Conservation (phyloP, 2,329 filamentous ascomycete genomes). For the Calonectria leucothoes region DNA sequence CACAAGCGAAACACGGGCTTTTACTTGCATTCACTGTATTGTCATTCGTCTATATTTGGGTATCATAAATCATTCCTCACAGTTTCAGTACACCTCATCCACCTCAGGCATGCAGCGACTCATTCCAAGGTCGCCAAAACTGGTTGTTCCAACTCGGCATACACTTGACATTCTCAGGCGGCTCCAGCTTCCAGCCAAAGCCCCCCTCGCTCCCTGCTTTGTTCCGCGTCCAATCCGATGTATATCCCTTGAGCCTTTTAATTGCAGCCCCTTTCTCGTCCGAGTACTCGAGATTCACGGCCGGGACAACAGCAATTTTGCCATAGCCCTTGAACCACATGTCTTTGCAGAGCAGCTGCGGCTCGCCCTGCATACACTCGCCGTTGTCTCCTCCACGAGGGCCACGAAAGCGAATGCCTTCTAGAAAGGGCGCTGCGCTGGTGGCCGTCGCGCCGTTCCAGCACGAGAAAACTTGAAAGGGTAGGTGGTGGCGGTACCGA, state of each 20-base stretch:
- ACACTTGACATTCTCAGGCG: conserved; percentile 61
- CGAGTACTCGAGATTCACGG: conserved; percentile 66
- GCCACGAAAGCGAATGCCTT: conserved; percentile 58
- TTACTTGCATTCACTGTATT: neutral
- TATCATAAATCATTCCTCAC: neutral
- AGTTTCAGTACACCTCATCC: neutral
- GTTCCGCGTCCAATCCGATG: conserved; percentile 46
- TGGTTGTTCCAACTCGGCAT: conserved; percentile 57
- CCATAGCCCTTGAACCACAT: conserved; percentile 62
- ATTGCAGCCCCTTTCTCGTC: conserved; percentile 56
- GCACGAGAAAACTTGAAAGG: conserved; percentile 71
- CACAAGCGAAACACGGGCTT: neutral
- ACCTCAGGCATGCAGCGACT: conserved; percentile 19
- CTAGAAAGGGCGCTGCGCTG: conserved; percentile 58
- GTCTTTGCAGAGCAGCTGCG: conserved; percentile 68
- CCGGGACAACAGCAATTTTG: conserved; percentile 67
- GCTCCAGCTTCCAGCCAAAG: conserved; percentile 57
- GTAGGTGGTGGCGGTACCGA: conserved; percentile 50
- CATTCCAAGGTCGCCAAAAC: conserved; percentile 53
- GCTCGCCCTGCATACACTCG: conserved; percentile 67
- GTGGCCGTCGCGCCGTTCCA: conserved; percentile 69
- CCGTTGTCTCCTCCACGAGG: conserved; percentile 29
- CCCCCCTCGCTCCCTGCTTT: conserved; percentile 41
- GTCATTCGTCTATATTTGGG: neutral
- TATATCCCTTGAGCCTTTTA: conserved; percentile 64